Conservation (phyloP, 2,329 filamentous ascomycete genomes). For the Ophiosphaerella korrae region DNA sequence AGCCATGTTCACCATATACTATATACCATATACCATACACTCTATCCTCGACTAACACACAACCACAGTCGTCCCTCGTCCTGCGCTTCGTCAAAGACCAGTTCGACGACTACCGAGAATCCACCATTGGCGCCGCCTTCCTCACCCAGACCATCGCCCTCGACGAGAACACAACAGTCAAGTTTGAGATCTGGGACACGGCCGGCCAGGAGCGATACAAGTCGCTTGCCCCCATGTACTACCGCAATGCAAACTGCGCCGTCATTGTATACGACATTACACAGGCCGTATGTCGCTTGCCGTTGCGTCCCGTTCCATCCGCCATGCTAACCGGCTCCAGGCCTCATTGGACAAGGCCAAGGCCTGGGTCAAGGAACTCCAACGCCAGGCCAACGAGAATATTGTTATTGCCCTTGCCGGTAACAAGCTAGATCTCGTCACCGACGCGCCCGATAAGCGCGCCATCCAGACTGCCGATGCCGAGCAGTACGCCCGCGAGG, state of each 20-base stretch:
- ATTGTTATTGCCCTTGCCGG: constrained; percentile 98
- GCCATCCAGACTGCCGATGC: constrained; percentile 88
- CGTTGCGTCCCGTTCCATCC: constrained; percentile 2
- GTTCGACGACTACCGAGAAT: constrained; percentile 98
- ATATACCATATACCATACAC: constrained; percentile 21
- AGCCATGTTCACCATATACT: neutral
- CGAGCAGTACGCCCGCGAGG: constrained; percentile 92
- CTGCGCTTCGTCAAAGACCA: constrained; percentile 99
- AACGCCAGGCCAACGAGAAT: constrained; percentile 98
- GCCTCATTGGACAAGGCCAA: constrained; percentile 98
- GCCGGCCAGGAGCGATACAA: constrained; percentile 99
- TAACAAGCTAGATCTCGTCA: constrained; percentile 92
- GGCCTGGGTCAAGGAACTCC: constrained; percentile 98
- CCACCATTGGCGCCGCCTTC: constrained; percentile 97
- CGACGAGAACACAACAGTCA: constrained; percentile 97
- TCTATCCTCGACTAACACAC: constrained; percentile 28
- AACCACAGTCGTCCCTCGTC: constrained; percentile 87
- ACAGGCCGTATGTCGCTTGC: constrained; percentile 76
- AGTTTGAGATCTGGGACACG: constrained; percentile 96
- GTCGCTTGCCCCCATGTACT: constrained; percentile 99
- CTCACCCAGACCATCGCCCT: constrained; percentile 98
- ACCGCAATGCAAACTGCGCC: constrained; percentile 98
- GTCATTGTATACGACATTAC: constrained; percentile 99
- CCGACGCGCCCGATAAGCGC: constrained; percentile 92
- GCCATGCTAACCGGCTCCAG: constrained; percentile 55